Evolutionary conservation across 371 early-diverging fungal genomes (phyloP), one percentile per base, ranked within the genome.

Genomic region (Rhizopus arrhizus): DNA sequence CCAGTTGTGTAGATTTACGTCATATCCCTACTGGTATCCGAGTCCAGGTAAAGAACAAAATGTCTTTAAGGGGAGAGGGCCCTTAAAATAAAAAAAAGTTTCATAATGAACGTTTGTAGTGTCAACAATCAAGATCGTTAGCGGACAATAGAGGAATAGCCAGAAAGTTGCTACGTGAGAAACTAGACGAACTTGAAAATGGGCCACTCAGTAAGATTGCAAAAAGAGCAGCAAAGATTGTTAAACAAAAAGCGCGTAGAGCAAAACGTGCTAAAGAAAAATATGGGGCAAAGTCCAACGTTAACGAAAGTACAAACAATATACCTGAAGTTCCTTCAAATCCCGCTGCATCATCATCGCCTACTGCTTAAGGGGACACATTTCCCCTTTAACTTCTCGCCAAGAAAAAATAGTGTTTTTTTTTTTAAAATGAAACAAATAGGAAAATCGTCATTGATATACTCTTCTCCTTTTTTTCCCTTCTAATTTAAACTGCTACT

Each of bases 21-120:
- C 95, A 96, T 75, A 83, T 78, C 34, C 95, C 95, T 13, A 94
- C 96, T 0, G 91, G 91, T 8, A 84, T 91, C 33, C 67, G 78
- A 10, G 87, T 89, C 3, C 86, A 87, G 73, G 89, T 85, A 75
- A 72, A 53, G 34, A 4, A 33, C 31, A 32, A 3, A 48, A 35
- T 32, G 4, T 31, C 16, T 41, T 28, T 16, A 11, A 22, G 3
- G 7, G 31, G 3, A 53, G 8, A 34, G 32, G 29, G 36, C 6
- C 36, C 11, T 31, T 22, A 10, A 32, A 35, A 55, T 54, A 9
- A 29, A 22, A 10, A 29, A 41, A 10, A 51, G 22, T 32, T 36
- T 34, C 36, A 13, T 51, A 13, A 31, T 16, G 5, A 55, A 31
- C 28, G 22, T 47, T 63, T 73, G 5, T 64, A 86, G 75, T 92